phyloP scores from a whole-genome alignment of 2,329 filamentous ascomycete species.

The Triangularia setosa region DNA sequence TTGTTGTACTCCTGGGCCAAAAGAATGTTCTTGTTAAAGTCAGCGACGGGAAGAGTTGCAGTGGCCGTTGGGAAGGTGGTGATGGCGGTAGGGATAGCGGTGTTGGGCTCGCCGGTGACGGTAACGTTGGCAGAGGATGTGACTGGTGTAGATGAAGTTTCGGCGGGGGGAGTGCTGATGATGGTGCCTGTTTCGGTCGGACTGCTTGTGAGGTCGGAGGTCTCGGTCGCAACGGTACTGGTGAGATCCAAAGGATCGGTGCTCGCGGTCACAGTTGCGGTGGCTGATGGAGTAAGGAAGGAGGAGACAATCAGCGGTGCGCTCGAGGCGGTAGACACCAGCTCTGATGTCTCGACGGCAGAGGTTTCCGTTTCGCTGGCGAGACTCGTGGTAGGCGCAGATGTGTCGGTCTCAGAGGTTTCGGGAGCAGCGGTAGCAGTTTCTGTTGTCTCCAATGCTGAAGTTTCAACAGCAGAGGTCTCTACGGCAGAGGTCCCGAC shows the following conservation, averaged over 20 bases:
- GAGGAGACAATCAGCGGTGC: background rate
- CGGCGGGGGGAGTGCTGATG: background rate
- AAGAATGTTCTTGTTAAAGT: conserved; percentile 44
- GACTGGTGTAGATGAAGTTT: background rate
- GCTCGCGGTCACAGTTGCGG: background rate
- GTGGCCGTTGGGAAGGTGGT: conserved; percentile 32
- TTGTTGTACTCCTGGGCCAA: conserved; percentile 45
- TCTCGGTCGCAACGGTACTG: background rate
- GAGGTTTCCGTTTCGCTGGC: background rate
- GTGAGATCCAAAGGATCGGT: background rate
- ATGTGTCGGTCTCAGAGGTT: background rate
- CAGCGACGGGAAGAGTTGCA: conserved; percentile 38
- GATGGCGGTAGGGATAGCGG: conserved; percentile 41
- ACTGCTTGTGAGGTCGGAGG: background rate
- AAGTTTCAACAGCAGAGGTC: background rate
- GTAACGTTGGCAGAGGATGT: conserved; percentile 11
- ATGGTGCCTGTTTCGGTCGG: background rate
- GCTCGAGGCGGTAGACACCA: background rate
- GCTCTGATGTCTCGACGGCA: background rate
- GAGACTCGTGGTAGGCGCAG: background rate
- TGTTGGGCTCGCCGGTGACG: conserved; percentile 37
- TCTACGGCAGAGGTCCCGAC: background rate
- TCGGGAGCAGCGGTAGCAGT: background rate
- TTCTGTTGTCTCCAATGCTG: background rate
- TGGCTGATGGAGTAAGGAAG: background rate